Evolutionary conservation across 1,139 yeast species (phyloP), one percentile per base, ranked within the genome.

Genomic region (Candida mesenterica): DNA sequence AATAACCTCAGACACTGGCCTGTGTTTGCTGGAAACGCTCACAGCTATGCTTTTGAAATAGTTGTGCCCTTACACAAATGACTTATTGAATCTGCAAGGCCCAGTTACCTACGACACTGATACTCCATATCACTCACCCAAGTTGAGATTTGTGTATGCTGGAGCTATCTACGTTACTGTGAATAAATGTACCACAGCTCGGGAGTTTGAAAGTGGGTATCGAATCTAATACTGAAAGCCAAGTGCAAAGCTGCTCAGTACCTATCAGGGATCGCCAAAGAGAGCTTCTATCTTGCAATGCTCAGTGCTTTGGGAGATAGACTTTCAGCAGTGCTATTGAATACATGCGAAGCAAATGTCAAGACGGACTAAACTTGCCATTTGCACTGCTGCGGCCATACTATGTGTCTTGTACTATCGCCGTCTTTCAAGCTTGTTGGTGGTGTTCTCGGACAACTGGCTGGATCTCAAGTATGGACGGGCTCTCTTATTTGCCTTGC

Each of bases 401-500:
- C 28, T 67, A 13, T 53, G 65, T 28, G 36, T 78, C 17, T 55
- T 77, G 2, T 78, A 72, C 61, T 82, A 78, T 51, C 59, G 66
- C 12, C 53, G 52, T 19, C 52, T 81, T 28, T 58, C 81, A 26
- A 57, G 61, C 9, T 46, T 62, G 28, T 52, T 79, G 37, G 72
- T 76, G 3, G 46, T 48, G 2, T 52, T 79, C 6, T 65, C 84
- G 4, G 74, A 75, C 17, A 43, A 55, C 30, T 72, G 77, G 73
- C 54, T 57, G 26, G 53, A 61, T n/a, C 52, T 71, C 52, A 51
- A 57, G 42, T 62, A 59, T 39, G 92, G 94, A 0, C 66, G 73
- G 24, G 44, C 75, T 2, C 52, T 85, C 1, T 60, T 90, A 42
- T 75, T 82, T 43, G 19, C 60, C 4, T 52, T 68, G 42, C 52